Conservation (phyloP, 2,329 filamentous ascomycete species). For the Cladosporium sp. region DNA sequence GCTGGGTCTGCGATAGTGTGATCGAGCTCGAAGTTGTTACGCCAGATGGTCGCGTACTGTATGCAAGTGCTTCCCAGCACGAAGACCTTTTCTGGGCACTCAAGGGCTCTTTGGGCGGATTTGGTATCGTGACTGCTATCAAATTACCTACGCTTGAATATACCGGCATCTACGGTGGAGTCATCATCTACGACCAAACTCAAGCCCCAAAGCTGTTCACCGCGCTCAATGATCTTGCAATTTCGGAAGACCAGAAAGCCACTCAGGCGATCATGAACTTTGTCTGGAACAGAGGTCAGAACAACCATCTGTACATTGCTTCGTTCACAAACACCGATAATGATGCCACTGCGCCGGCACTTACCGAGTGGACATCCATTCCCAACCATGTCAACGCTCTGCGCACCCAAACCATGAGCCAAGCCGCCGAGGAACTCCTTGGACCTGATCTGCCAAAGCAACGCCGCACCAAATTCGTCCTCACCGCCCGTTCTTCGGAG, state of each 20-base stretch:
- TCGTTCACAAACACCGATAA: slow-evolving; percentile 21
- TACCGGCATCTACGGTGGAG: slow-evolving; percentile 25
- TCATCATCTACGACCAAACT: slow-evolving; percentile 14
- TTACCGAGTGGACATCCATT: slow-evolving; percentile 16
- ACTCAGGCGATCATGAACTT: slow-evolving; percentile 20
- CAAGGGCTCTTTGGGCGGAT: slow-evolving; percentile 21
- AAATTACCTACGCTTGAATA: slow-evolving; percentile 20
- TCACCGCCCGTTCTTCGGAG: slow-evolving; percentile 14
- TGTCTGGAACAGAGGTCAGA: slow-evolving; percentile 16
- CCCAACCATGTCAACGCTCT: slow-evolving; percentile 15
- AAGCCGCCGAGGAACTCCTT: slow-evolving; percentile 17
- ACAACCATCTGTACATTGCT: slow-evolving; percentile 14
- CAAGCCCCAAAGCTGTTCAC: slow-evolving; percentile 15
- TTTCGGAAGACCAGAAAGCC: slow-evolving; percentile 9
- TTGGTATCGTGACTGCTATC: slow-evolving; percentile 27
- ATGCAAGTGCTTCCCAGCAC: slow-evolving; percentile 16
- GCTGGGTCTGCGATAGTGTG: slow-evolving; percentile 44
- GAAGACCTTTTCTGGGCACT: slow-evolving; percentile 27
- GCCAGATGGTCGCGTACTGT: slow-evolving; percentile 21
- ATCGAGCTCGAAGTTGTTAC: slow-evolving; percentile 23
- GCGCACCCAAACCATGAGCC: slow-evolving; percentile 15
- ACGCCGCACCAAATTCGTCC: slow-evolving; percentile 20
- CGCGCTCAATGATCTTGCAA: slow-evolving; percentile 13
- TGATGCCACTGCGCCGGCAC: slow-evolving; percentile 6
- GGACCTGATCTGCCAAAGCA: slow-evolving; percentile 14